Evolutionary conservation across 305 asterid species (phyloP), one percentile per base, ranked within the genome.

Genomic region (Fraxinus velutina): DNA sequence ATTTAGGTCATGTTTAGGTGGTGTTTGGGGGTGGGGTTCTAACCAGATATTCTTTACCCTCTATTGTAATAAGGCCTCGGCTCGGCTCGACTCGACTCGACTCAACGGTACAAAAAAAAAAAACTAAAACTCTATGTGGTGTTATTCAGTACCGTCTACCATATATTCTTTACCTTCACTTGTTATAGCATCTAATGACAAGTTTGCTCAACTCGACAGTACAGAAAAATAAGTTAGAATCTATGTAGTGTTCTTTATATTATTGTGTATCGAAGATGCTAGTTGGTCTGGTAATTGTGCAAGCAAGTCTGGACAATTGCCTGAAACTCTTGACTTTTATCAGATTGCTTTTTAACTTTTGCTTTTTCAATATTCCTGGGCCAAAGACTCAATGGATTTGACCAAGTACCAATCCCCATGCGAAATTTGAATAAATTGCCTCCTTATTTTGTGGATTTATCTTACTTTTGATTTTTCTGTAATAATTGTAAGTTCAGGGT

Each of bases 221-320:
- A 47, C 57, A 3, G 19, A 47, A 47, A 47, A 47, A 0, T 13
- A 47, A 47, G 55, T 47, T 0, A 47, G n/a, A 47, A 47, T 15
- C 1, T 13, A 47, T 13, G 4, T 1, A 60, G 13, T 6, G 4
- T 60, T 7, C 1, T 19, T 21, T 27, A 27, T 6, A 2, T 13
- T 60, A 60, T 2, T 17, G 7, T 19, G 68, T 57, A 57, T 21
- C 27, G 68, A 57, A 5, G 10, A 60, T 17, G 10, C 12, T 1
- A 10, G n/a, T 2, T 22, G 13, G 32, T 22, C 4, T 3, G n/a
- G 10, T 27, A 24, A 12, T 24, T 64, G 36, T 24, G 73, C 73
- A 22, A 87, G 87, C 92, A 87, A 91, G 85, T 86, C 89, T 91
- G 93, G 81, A 87, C 86, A 83, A 90, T 90, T 32, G 87, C 84